These are phyloP conservation scores for Ogataea ganodermae DNA, from an alignment of 805 yeast species.

Conservation along the genomic window DNA sequence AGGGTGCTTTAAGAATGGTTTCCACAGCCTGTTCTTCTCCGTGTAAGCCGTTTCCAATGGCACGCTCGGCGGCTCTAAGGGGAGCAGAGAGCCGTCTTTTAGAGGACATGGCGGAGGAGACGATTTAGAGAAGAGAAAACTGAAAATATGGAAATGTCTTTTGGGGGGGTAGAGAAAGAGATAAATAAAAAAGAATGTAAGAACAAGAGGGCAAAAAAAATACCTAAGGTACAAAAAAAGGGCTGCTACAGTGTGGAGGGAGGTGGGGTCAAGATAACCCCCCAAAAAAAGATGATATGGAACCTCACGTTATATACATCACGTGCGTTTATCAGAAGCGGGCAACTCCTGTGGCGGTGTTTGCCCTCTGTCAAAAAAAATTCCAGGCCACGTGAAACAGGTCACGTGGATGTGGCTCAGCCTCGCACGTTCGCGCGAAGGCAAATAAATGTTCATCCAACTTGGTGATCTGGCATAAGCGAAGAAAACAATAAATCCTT, in stretches of 20 bases:
- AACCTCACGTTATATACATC: no score
- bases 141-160: no score
- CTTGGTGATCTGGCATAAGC: conserved; percentile 7
- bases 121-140: not conserved
- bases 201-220: not conserved
- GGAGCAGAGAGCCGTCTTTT: conserved; percentile 10
- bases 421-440: not conserved
- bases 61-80: not conserved
- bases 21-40: conserved; percentile 10
- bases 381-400: no score
- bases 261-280: not conserved
- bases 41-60: conserved; percentile 1
- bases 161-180: no score
- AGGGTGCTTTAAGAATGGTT: conserved; percentile 16
- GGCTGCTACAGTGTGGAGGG: not conserved
- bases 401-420: no score
- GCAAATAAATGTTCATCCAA: not conserved
- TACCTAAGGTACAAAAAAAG: not conserved
- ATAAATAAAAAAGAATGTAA: no score
- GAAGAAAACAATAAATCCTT: not conserved
- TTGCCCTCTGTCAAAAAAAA: no score
- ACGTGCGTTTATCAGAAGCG: no score
- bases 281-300: no score
- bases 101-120: conserved; percentile 5
- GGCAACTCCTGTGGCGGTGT: no score